phyloP scores from a whole-genome alignment of 2,329 filamentous ascomycete genomes.

The Fusarium mexicanum region DNA sequence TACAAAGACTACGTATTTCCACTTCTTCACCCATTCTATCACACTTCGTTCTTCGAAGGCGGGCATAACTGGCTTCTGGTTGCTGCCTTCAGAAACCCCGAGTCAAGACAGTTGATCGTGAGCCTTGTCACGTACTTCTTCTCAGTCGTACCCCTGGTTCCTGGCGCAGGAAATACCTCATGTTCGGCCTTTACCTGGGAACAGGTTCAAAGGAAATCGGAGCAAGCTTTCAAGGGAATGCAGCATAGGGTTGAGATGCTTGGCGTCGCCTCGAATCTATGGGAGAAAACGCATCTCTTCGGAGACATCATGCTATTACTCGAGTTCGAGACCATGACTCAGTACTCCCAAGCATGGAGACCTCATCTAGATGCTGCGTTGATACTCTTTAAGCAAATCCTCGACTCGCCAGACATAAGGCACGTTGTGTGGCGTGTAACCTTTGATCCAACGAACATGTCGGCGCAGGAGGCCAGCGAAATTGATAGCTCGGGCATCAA shows the following conservation, averaged over 20 bases:
- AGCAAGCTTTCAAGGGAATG: slow-evolving; percentile 2
- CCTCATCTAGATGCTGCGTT: not conserved
- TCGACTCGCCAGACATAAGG: not conserved
- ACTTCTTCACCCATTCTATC: slow-evolving; percentile 66
- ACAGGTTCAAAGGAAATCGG: not conserved
- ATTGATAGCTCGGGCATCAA: not conserved
- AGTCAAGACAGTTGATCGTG: slow-evolving; percentile 60
- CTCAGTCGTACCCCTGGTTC: not conserved
- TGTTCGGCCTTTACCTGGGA: slow-evolving; percentile 1
- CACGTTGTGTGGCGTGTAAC: not conserved
- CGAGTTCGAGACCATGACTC: slow-evolving; percentile 4
- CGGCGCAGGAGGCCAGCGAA: not conserved
- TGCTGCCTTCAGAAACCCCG: slow-evolving; percentile 58
- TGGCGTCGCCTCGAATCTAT: not conserved
- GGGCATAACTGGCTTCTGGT: slow-evolving; percentile 64
- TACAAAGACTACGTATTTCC: slow-evolving; percentile 56
- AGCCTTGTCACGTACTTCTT: slow-evolving; percentile 40
- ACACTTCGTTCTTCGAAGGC: slow-evolving; percentile 57
- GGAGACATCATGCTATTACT: slow-evolving; percentile 4
- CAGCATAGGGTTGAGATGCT: not conserved
- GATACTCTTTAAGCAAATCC: not conserved
- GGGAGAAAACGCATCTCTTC: not conserved
- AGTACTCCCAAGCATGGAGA: not conserved
- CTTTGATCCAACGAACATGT: not conserved
- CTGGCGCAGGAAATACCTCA: not conserved